Evolutionary conservation across 257 asterid species (phyloP), one percentile per base, ranked within the genome.

Genomic region (Paraleonurus japonicus): DNA sequence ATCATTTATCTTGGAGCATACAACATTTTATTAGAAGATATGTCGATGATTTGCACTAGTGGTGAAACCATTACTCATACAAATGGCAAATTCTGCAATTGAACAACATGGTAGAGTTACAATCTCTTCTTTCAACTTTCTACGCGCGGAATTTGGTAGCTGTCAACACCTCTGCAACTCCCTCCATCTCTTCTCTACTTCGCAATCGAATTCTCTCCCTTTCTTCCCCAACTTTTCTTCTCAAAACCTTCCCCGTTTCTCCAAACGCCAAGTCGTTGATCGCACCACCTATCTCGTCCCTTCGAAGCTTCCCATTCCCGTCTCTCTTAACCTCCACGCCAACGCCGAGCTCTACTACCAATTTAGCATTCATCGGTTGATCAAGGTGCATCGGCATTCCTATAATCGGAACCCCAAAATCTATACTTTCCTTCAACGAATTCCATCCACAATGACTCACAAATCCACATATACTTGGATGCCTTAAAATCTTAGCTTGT

Each of bases 381-480:
- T 84, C 88, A 59, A 70, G 72, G 26, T 79, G 84, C 67, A 81
- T 76, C 15, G 88, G 88, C 84, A 84, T 30, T 0, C 76, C 81
- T 19, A 80, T 65, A 5, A 80, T 75, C 3, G 87, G 87, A 16
- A 80, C 81, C 15, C 87, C 79, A 16, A 48, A 77, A 5, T 64
- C 54, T 4, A 77, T 23, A 24, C 81, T 75, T 8, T 83, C 85
- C 43, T 54, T 67, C 10, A 71, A 20, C 1, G 87, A 79, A n/a
- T 73, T 79, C 82, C 84, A 24, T 1, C 54, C 54, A 5, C 54
- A 47, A 16, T 47, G 54, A 47, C 54, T 47, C 54, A 47, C 54
- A 16, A 82, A 82, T n/a, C 84, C 86, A 2, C 81, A 84, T 0
- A 48, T 15, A 28, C 82, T 80, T 0, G 75, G 13, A 54, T 80